phyloP scores from a whole-genome alignment of 768 basidiomycete genomes.

The Agrocybe chaxingu region DNA sequence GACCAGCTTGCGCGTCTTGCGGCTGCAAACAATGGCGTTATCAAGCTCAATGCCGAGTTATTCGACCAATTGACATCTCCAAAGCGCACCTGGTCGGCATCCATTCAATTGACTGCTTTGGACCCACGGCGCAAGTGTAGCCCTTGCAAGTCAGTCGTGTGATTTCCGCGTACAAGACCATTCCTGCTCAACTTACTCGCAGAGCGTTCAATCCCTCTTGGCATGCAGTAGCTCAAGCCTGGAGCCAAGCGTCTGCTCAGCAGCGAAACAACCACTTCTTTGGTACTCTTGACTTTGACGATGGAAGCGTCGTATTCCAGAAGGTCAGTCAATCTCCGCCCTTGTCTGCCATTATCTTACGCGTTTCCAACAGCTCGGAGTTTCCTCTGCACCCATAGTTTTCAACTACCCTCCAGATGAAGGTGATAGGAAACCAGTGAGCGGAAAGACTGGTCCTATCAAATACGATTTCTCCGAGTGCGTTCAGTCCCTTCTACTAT shows the following conservation, averaged over 20 bases:
- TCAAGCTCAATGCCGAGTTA: slow-evolving; percentile 69
- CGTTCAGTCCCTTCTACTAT: slow-evolving; percentile 14
- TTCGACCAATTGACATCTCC: slow-evolving; percentile 78
- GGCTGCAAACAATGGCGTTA: slow-evolving; percentile 69
- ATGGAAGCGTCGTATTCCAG: slow-evolving; percentile 74
- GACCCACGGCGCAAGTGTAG: slow-evolving; percentile 75
- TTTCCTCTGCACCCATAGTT: slow-evolving; percentile 83
- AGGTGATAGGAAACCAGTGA: slow-evolving; percentile 64
- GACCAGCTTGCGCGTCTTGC: slow-evolving; percentile 70
- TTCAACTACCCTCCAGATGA: slow-evolving; percentile 69
- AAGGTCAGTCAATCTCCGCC: slow-evolving; percentile 41
- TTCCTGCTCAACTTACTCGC: slow-evolving; percentile 11
- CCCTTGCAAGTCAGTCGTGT: slow-evolving; percentile 81
- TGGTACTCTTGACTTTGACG: slow-evolving; percentile 84
- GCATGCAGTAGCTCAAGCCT: slow-evolving; percentile 80
- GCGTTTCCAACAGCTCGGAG: slow-evolving; percentile 54
- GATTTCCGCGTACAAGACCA: not conserved
- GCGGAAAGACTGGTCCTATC: slow-evolving; percentile 50
- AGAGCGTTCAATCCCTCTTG: slow-evolving; percentile 88
- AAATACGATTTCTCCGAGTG: slow-evolving; percentile 82
- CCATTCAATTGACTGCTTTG: slow-evolving; percentile 87
- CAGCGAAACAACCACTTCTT: slow-evolving; percentile 89
- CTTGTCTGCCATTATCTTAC: not conserved
- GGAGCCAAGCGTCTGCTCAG: slow-evolving; percentile 57
- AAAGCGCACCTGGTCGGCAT: slow-evolving; percentile 83